Conservation (phyloP, 2,329 filamentous ascomycete genomes). For the Coniella vitis region DNA sequence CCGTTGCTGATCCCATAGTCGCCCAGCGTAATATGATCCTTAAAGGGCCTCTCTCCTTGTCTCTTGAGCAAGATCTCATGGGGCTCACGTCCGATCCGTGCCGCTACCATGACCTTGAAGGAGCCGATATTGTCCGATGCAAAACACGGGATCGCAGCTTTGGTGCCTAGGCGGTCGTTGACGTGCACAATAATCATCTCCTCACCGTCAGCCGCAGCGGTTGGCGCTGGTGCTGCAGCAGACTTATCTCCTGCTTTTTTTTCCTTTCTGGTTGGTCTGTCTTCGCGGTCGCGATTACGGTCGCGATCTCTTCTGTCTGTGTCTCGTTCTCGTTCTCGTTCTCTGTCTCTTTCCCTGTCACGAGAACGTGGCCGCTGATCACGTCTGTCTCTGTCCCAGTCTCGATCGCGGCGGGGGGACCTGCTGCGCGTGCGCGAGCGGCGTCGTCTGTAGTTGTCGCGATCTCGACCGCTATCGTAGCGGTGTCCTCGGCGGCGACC, state of each 20-base stretch:
- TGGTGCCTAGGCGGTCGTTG: conserved; percentile 95
- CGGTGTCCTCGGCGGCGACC: conserved; percentile 9
- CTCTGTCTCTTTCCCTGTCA: conserved; percentile 23
- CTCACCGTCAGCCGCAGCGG: conserved; percentile 36
- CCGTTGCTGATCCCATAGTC: conserved; percentile 95
- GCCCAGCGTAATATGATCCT: conserved; percentile 78
- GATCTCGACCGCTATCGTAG: conserved; percentile 15
- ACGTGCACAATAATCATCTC: conserved; percentile 92
- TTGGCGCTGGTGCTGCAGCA: conserved; percentile 18
- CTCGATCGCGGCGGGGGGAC: conserved; percentile 21
- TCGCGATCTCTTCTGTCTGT: conserved; percentile 21
- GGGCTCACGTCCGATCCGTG: conserved; percentile 78
- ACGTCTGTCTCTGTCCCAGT: neutral
- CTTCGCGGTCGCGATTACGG: conserved; percentile 13
- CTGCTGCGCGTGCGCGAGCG: conserved; percentile 22
- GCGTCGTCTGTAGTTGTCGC: conserved; percentile 23
- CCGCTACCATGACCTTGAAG: conserved; percentile 88
- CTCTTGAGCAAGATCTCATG: conserved; percentile 89
- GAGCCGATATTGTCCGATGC: conserved; percentile 76
- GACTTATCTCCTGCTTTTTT: conserved; percentile 26
- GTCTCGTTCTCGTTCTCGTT: conserved; percentile 27
- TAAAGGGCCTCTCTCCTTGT: conserved; percentile 89
- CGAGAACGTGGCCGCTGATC: conserved; percentile 10
- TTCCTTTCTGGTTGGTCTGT: conserved; percentile 20
- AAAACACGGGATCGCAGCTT: conserved; percentile 84